phyloP scores from a whole-genome alignment of 2,329 filamentous ascomycete species.

The Sporothrix curviconia region DNA sequence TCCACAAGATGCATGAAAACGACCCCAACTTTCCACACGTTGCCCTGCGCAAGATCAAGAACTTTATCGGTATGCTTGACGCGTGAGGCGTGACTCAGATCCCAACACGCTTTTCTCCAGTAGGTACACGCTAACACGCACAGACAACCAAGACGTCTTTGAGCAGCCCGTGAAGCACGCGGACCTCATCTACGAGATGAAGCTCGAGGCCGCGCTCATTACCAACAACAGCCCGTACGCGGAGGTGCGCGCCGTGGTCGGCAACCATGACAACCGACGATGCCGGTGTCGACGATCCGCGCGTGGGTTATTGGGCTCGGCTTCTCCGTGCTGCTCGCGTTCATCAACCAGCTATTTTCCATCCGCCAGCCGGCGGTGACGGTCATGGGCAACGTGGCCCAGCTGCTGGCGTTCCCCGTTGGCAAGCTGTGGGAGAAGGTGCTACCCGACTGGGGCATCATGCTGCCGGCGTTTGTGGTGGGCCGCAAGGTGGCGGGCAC shows the following conservation, averaged over 20 bases:
- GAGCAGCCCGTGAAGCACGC: slow-evolving; percentile 38
- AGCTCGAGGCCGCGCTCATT: slow-evolving; percentile 47
- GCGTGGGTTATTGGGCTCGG: slow-evolving; percentile 48
- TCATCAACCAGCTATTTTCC: slow-evolving; percentile 50
- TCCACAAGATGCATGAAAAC: slow-evolving; percentile 32
- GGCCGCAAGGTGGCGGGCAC: slow-evolving; percentile 25
- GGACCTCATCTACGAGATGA: slow-evolving; percentile 40
- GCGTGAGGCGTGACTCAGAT: no score
- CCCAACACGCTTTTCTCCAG: not conserved
- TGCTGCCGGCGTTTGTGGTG: slow-evolving; percentile 27
- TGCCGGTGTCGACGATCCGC: slow-evolving; percentile 48
- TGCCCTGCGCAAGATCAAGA: slow-evolving; percentile 34
- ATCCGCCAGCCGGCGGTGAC: slow-evolving; percentile 49
- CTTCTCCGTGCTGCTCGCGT: slow-evolving; percentile 30
- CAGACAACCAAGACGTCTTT: slow-evolving; percentile 37
- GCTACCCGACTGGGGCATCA: slow-evolving; percentile 46
- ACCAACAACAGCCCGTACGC: slow-evolving; percentile 52
- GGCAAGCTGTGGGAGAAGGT: slow-evolving; percentile 44
- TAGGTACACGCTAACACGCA: not conserved
- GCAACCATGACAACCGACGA: slow-evolving; percentile 47
- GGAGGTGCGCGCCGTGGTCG: slow-evolving; percentile 50
- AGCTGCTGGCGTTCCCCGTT: slow-evolving; percentile 50
- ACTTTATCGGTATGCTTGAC: slow-evolving; percentile 28
- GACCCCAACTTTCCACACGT: slow-evolving; percentile 43
- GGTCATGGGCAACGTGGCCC: slow-evolving; percentile 49